phyloP scores from a whole-genome alignment of 495 filamentous ascomycete genomes.

The Filosporella fistucella region DNA sequence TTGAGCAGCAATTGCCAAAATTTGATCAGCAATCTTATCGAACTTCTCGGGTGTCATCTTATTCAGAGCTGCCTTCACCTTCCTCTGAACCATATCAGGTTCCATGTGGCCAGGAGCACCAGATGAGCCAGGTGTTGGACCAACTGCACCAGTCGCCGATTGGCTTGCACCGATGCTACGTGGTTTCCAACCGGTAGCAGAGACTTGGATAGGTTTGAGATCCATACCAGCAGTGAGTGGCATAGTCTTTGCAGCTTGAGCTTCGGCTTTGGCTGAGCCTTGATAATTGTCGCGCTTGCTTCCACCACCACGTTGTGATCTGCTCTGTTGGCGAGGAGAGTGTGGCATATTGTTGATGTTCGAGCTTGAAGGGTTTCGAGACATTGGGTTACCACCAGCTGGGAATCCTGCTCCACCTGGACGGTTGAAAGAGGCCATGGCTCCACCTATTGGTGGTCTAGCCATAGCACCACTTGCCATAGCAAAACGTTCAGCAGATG shows the following conservation, averaged over 20 bases:
- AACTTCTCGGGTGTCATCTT: slow-evolving; percentile 99
- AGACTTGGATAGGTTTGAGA: slow-evolving; percentile 69
- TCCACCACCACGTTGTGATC: slow-evolving; percentile 46
- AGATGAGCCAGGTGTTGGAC: slow-evolving; percentile 48
- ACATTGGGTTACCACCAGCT: slow-evolving; percentile 38
- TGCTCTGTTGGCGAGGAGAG: slow-evolving; percentile 43
- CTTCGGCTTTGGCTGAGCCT: slow-evolving; percentile 51
- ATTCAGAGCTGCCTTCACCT: slow-evolving; percentile 97
- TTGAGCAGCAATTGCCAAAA: slow-evolving; percentile 86
- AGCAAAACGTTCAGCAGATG: slow-evolving; percentile 60
- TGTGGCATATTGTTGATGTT: slow-evolving; percentile 25
- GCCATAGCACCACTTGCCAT: slow-evolving; percentile 31
- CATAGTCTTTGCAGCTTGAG: slow-evolving; percentile 72
- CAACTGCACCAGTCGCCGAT: slow-evolving; percentile 34
- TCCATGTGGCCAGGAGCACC: slow-evolving; percentile 57
- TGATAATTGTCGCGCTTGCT: slow-evolving; percentile 56
- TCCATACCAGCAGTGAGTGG: slow-evolving; percentile 79
- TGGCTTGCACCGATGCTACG: slow-evolving; percentile 51
- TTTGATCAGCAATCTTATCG: slow-evolving; percentile 89
- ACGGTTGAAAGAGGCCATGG: slow-evolving; percentile 55
- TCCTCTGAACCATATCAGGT: slow-evolving; percentile 92
- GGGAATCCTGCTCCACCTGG: slow-evolving; percentile 53
- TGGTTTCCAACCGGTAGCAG: slow-evolving; percentile 85
- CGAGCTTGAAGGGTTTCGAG: slow-evolving; percentile 43
- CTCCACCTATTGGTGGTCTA: slow-evolving; percentile 46